Evolutionary conservation across 2,329 filamentous ascomycete species (phyloP).

Genomic region (Clonostachys sp.): DNA sequence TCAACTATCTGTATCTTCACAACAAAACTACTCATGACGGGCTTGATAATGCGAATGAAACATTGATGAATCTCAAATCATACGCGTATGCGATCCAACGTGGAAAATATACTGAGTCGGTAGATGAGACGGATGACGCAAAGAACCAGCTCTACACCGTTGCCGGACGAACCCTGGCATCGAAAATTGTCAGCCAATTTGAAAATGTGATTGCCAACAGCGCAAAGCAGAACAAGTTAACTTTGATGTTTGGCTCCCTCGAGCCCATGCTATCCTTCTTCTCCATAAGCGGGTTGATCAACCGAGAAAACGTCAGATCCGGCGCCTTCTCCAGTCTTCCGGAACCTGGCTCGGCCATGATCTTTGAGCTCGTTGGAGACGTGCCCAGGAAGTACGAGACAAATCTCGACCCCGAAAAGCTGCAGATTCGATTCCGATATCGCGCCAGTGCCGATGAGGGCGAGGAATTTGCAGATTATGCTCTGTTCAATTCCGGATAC

Average conservation of each 20-base stretch:
- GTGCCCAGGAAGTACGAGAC: slow-evolving; percentile 9
- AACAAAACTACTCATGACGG: slow-evolving; percentile 33
- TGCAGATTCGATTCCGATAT: slow-evolving; percentile 54
- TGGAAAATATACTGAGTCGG: slow-evolving; percentile 46
- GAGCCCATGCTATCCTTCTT: slow-evolving; percentile 54
- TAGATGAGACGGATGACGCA: slow-evolving; percentile 27
- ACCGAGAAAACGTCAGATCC: slow-evolving; percentile 44
- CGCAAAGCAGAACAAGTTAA: slow-evolving; percentile 39
- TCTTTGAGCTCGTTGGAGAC: slow-evolving; percentile 58
- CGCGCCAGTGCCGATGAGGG: slow-evolving; percentile 36
- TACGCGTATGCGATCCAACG: slow-evolving; percentile 69
- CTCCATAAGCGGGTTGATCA: slow-evolving; percentile 39
- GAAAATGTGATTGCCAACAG: slow-evolving; percentile 29
- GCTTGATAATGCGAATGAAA: slow-evolving; percentile 25
- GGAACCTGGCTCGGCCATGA: slow-evolving; percentile 69
- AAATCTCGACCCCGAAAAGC: slow-evolving; percentile 23
- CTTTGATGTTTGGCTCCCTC: slow-evolving; percentile 47
- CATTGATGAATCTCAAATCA: slow-evolving; percentile 42
- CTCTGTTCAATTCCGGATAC: slow-evolving; percentile 32
- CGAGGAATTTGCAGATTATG: slow-evolving; percentile 24
- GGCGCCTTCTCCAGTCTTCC: slow-evolving; percentile 36
- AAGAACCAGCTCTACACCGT: slow-evolving; percentile 40
- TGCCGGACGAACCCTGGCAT: slow-evolving; percentile 46
- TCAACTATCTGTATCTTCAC: slow-evolving; percentile 48
- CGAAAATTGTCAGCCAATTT: slow-evolving; percentile 36